These are phyloP conservation scores for Penicillium diatomitis DNA, from an alignment of 495 filamentous ascomycete species.

Conservation along the genomic window DNA sequence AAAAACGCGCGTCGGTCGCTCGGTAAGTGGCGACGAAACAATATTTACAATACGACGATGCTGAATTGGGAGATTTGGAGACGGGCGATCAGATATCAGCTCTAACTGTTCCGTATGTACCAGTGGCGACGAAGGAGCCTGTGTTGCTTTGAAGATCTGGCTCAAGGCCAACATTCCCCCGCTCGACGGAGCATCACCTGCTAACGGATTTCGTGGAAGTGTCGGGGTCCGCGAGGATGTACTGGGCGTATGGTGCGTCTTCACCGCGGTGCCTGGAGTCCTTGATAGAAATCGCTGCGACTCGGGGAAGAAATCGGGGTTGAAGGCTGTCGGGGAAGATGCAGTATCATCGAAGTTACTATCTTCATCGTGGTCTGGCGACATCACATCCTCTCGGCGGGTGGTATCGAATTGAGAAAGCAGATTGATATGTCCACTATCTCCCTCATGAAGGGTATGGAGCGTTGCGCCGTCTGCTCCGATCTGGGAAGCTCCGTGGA, in stretches of 20 bases:
- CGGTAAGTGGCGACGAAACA: constrained; percentile 34
- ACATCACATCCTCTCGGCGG: constrained; percentile 14
- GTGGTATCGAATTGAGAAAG: constrained; percentile 30
- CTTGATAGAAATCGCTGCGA: constrained; percentile 39
- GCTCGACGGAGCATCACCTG: constrained; percentile 29
- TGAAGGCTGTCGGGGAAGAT: constrained; percentile 30
- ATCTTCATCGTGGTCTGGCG: constrained; percentile 31
- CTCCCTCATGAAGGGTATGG: constrained; percentile 34
- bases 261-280: constrained; percentile 35
- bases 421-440: constrained; percentile 42
- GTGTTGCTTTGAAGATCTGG: constrained; percentile 43
- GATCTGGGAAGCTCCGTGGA: constrained; percentile 10
- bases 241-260: constrained; percentile 21
- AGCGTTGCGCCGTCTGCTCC: constrained; percentile 26
- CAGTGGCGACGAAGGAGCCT: constrained; percentile 44
- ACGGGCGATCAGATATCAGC: constrained; percentile 39
- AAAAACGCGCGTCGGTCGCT: constrained; percentile 22
- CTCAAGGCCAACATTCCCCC: constrained; percentile 40
- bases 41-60: constrained; percentile 25
- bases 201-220: constrained; percentile 38
- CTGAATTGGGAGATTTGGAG: constrained; percentile 42
- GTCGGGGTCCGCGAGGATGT: constrained; percentile 27
- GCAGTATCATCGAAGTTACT: constrained; percentile 27
- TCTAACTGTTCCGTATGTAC: constrained; percentile 31
- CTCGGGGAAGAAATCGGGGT: constrained; percentile 39